Base-by-base conservation (phyloP, 164 flowering plant species). In the Dillenia turbinata region DNA sequence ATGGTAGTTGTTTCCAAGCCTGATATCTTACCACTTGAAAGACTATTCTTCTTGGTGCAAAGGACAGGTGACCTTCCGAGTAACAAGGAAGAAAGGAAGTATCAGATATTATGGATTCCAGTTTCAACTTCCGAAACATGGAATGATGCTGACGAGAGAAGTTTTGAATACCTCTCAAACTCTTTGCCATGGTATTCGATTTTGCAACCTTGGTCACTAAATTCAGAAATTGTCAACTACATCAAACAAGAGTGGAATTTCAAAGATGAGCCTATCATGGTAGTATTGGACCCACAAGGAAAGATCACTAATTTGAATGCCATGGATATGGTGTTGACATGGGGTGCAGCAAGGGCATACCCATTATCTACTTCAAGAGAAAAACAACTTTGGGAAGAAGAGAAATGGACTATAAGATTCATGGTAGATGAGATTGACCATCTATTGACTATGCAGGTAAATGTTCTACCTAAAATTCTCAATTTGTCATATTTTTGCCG, bases 101-200 rank as follows among this genome's bases (percentile, higher is more conserved):
- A 80, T 64, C 85, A 73, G 19, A 65, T 89, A 40, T 68, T 92
- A 40, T 92, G 96, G 96, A 64, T 92, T 60, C 92, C 98, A 43
- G 71, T 87, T 56, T 16, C 81, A 51, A 54, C 59, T 69, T 74
- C 85, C 1, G 45, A 47, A 16, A 55, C 61, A 47, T 89, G 94
- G 94, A 79, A 71, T 61, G 61, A 72, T 13, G 56, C 60, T 9
- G 91, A 85, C 54, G 56, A 60, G 54, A 66, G 49, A 15, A 67
- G 19, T 55, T 85, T 77, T 61, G 47, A 68, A 12, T 53, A 72
- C 46, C 50, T 92, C 3, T 85, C 92, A 14, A 73, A 61, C 56
- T 69, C 73, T 19, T 70, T 88, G 76, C 95, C 98, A 11, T 88
- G 87, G 85, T 78, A 69, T 68, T 79, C 88, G 0, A 51, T 85